Conservation (phyloP, 1,284 basidiomycete species). For the Microbotryum scabiosae region DNA sequence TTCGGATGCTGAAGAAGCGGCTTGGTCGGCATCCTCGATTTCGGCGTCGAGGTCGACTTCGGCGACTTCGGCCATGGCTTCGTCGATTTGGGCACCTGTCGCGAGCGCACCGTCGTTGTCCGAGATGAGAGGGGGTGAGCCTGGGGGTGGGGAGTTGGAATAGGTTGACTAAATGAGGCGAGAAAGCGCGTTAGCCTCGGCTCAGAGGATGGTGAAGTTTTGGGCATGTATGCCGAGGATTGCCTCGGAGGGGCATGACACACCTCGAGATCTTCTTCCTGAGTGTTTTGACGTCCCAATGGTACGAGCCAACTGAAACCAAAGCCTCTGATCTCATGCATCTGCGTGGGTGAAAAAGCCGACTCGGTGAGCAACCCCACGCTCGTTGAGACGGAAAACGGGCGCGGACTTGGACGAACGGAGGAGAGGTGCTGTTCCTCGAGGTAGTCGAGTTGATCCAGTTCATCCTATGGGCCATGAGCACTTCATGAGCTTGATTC, state of each 20-base stretch:
- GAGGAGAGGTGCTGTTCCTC: slow-evolving; percentile 9
- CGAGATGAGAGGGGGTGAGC: background rate
- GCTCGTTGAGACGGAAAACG: background rate
- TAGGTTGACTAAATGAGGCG: background rate
- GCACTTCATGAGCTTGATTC: background rate
- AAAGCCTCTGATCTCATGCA: slow-evolving; percentile 10
- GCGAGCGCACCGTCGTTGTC: background rate
- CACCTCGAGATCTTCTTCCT: slow-evolving; percentile 26
- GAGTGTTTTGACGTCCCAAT: slow-evolving; percentile 20
- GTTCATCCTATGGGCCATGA: slow-evolving; percentile 15
- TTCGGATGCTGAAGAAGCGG: background rate
- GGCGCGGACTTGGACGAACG: background rate
- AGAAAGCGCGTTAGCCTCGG: background rate
- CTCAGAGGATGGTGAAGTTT: background rate
- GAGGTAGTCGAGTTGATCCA: slow-evolving; percentile 15
- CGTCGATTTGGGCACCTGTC: background rate
- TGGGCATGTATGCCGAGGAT: too few relatives aligned
- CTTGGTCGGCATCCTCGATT: slow-evolving; percentile 25
- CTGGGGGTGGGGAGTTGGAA: background rate
- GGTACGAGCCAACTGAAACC: slow-evolving; percentile 26
- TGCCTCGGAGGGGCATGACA: background rate
- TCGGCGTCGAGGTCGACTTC: slow-evolving; percentile 20
- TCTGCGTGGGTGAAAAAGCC: background rate
- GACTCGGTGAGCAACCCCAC: background rate
- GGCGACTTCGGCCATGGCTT: background rate